Conservation (phyloP, 495 filamentous ascomycete species). For the Cryomyces minteri region DNA sequence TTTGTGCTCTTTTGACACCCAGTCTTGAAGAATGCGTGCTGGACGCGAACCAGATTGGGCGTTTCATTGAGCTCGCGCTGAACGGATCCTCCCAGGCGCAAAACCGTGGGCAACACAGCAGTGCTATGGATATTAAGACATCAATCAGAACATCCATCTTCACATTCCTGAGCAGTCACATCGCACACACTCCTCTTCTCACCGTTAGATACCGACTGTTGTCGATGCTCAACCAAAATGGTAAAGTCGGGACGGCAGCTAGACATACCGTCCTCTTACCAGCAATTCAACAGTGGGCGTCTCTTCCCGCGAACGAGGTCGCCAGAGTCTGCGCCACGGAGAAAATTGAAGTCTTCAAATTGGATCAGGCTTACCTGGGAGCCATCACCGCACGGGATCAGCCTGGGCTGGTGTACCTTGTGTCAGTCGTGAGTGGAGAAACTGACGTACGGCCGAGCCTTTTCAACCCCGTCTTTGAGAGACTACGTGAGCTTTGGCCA, state of each 20-base stretch:
- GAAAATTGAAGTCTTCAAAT: conserved; percentile 34
- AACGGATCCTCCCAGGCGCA: background rate
- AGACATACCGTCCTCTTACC: conserved; percentile 55
- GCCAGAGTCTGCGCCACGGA: conserved; percentile 31
- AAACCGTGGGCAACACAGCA: background rate
- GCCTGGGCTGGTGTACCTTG: conserved; percentile 43
- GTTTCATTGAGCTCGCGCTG: conserved; percentile 1
- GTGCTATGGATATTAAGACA: conserved; percentile 34
- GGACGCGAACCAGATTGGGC: conserved; percentile 26
- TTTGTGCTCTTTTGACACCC: conserved; percentile 45
- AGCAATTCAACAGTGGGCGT: conserved; percentile 44
- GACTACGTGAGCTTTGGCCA: conserved; percentile 50
- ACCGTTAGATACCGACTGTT: conserved; percentile 51
- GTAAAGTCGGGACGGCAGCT: conserved; percentile 45
- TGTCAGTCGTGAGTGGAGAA: conserved; percentile 17
- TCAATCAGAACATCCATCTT: conserved; percentile 43
- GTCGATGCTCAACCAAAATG: conserved; percentile 45
- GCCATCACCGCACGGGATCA: conserved; percentile 48
- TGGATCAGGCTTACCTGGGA: conserved; percentile 40
- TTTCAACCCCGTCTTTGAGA: conserved; percentile 39
- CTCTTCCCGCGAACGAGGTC: conserved; percentile 25
- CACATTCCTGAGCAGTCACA: conserved; percentile 58
- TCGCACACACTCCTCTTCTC: conserved; percentile 43
- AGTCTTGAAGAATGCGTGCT: conserved; percentile 67
- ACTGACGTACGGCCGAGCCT: conserved; percentile 21